phyloP scores from a whole-genome alignment of 208 protist species.

The Wallacemonas sp. region DNA sequence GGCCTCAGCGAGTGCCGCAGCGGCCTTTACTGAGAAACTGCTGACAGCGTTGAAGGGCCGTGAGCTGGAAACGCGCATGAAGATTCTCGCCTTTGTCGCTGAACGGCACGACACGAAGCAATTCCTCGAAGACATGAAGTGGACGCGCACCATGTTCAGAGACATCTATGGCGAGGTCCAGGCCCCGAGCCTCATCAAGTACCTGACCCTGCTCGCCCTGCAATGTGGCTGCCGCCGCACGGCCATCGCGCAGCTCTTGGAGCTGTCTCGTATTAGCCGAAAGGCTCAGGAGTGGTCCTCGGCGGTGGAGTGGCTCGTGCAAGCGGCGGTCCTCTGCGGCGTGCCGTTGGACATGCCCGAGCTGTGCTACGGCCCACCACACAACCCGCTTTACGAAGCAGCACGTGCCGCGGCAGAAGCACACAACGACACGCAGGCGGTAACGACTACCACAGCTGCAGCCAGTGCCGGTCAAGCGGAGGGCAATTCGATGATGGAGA shows the following conservation, averaged over 20 bases:
- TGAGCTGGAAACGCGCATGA: constrained; percentile 56
- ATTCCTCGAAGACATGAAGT: constrained; percentile 37
- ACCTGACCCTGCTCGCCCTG: constrained; percentile 48
- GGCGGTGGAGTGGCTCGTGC: constrained; percentile 30
- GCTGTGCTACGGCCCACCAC: background rate
- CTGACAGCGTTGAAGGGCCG: constrained; percentile 17
- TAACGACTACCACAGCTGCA: background rate
- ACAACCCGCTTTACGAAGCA: constrained; percentile 26
- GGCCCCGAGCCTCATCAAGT: constrained; percentile 36
- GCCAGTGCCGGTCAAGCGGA: background rate
- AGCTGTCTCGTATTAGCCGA: constrained; percentile 31
- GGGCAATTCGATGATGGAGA: constrained; percentile 2
- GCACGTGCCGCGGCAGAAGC: background rate
- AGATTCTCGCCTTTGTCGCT: constrained; percentile 45
- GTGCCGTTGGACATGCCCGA: constrained; percentile 30
- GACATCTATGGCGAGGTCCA: constrained; percentile 26
- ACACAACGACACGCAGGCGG: background rate
- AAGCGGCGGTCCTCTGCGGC: constrained; percentile 35
- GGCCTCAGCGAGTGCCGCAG: background rate
- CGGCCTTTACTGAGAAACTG: background rate
- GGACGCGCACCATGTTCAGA: constrained; percentile 24
- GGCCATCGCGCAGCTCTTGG: constrained; percentile 48
- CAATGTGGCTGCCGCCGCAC: constrained; percentile 54
- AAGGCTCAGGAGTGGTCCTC: constrained; percentile 20
- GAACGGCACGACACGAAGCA: constrained; percentile 23